Evolutionary conservation across 129 eudicot species (phyloP).

Genomic region (Tagetes patula): DNA sequence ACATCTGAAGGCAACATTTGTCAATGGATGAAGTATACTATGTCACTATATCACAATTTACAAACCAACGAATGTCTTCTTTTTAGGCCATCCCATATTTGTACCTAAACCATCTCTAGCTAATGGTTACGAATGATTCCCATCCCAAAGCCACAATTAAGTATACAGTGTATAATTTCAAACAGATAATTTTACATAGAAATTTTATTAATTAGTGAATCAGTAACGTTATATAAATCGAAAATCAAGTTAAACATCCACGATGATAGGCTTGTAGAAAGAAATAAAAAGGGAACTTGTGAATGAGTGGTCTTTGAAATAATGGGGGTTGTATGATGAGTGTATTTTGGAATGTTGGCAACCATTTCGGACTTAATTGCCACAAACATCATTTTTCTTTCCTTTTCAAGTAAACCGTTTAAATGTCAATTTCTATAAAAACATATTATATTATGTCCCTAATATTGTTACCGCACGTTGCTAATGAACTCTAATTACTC

Average conservation of each 20-base stretch:
- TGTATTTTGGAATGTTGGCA: conserved; percentile 25
- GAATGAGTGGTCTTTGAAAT: conserved; percentile 23
- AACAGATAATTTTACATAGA: not conserved
- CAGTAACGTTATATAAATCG: not conserved
- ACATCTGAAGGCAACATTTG: too few relatives aligned
- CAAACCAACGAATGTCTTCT: too few relatives aligned
- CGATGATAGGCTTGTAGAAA: not conserved
- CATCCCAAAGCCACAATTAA: too few relatives aligned
- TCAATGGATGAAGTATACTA: too few relatives aligned
- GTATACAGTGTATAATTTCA: too few relatives aligned
- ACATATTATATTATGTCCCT: conserved; percentile 10
- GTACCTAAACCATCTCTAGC: too few relatives aligned
- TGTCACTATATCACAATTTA: too few relatives aligned
- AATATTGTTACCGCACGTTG: conserved; percentile 6
- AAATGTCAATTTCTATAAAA: conserved; percentile 3
- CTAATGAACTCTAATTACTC: not conserved
- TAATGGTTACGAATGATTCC: too few relatives aligned
- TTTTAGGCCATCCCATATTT: too few relatives aligned
- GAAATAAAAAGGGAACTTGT: not conserved
- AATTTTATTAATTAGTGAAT: too few relatives aligned
- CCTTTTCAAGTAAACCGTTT: conserved; percentile 14
- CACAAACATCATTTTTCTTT: conserved; percentile 18
- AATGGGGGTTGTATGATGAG: conserved; percentile 10
- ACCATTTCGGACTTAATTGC: conserved; percentile 25
- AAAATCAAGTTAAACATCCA: not conserved